Evolutionary conservation across 116 monocot genomes (phyloP), one percentile per base, ranked within the genome.

Genomic region (Cymodocea nodosa): DNA sequence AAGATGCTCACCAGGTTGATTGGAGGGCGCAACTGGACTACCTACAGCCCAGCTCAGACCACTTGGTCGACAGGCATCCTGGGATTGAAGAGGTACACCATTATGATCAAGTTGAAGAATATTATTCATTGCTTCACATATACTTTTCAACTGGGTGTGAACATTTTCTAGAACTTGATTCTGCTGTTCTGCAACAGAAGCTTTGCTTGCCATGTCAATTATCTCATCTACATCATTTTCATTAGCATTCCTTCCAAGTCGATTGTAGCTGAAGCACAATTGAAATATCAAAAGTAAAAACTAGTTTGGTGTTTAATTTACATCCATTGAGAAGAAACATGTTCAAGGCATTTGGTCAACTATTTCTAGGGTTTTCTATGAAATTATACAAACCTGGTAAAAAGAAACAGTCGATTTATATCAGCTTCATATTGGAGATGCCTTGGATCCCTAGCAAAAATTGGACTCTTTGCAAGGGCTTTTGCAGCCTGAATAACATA

Each of bases 381-480:
- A 44, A 44, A 61, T 22, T 15, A 56, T 23, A 51, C 59, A 30
- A 44, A 97, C 95, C 95, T 78, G n/a, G 95, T 97, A 68, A 78
- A 85, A 57, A 97, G 95, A 78, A 97, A 89, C 24, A 97, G 68
- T 35, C 91, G 83, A 75, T 97, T 87, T 6, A 97, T 72, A 55
- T 97, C 95, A 64, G 91, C 79, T 78, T 97, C 95, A 71, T 83
- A 87, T 55, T 97, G 95, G 59, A 97, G 77, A 75, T 80, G 90
- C 57, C 95, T 83, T 52, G 95, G 95, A 82, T 90, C 90, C 60
- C 85, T 73, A 62, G 85, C 81, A 76, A 97, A 81, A 35, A 58
- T 79, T 25, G 83, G 86, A 65, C 40, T 87, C 75, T 84, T 97
- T 9, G 85, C 81, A 44, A 90, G 78, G 23, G 69, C 56, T 81